Base-by-base conservation (phyloP, 371 early-diverging fungal genomes). In the Mucor saturninus region DNA sequence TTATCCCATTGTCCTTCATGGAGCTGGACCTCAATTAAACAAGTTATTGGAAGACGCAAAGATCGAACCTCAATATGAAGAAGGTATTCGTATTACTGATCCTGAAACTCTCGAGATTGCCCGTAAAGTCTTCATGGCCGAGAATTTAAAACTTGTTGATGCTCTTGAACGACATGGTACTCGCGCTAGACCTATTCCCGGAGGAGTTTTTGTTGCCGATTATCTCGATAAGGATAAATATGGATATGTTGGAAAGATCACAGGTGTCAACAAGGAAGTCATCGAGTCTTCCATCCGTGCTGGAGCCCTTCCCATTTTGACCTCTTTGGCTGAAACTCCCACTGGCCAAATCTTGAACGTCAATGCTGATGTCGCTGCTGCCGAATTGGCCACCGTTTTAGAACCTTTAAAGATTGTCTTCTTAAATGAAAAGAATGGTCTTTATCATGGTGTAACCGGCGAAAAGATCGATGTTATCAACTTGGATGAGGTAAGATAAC, bases 341-440 rank as follows among this genome's bases (percentile, higher is more conserved):
- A 86, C 88, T 38, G 97, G 98, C 54, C 98, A 98, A 80, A 95
- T 96, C 62, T 80, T 98, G 70, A 98, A 98, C 53, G 97, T 97
- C 55, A 98, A 98, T 75, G 98, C 98, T 35, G 98, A 98, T 77
- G 93, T 96, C 11, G 98, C 97, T 15, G 97, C 97, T 15, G 95
- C 95, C 51, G 98, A 97, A 75, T 83, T 98, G 53, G 97, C 97
- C 15, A 89, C 92, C 32, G 98, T 93, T 2, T 74, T 98, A 32
- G 95, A 98, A 84, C 98, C 97, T 9, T 83, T 98, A 40, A 98
- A 97, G 83, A 94, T 96, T 53, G 93, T 98, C 1, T 97, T 93
- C 64, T 70, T 98, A 73, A 98, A 95, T 75, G 96, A 97, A 73
- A 96, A 96, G 86, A 94, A 95, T 51, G 96, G 97, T 3, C 75